Evolutionary conservation across 1,284 basidiomycete genomes (phyloP).

Genomic region (Ceratorhiza oryzae-sativae): DNA sequence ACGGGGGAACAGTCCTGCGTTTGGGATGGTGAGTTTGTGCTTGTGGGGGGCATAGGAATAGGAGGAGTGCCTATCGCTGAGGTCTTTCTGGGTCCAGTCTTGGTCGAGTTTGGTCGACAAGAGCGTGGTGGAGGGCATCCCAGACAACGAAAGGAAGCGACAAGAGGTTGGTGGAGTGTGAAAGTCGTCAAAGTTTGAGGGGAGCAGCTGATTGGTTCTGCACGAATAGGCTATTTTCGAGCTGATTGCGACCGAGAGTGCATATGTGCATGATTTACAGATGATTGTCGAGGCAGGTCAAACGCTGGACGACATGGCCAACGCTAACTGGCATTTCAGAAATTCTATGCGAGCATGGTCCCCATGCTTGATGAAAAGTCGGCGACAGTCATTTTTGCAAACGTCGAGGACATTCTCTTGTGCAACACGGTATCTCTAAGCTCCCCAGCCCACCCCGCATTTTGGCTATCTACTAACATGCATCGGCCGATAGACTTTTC

Average conservation of each 20-base stretch:
- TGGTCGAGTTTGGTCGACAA: conserved; percentile 92
- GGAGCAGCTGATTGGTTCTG: neutral
- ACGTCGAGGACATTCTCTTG: conserved; percentile 88
- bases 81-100: conserved; percentile 59
- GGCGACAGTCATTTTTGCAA: conserved; percentile 86
- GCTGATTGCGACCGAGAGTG: conserved; percentile 84
- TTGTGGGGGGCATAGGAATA: conserved; percentile 11
- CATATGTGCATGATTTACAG: conserved; percentile 89
- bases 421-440: conserved; percentile 73
- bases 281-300: conserved; percentile 81
- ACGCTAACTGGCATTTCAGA: conserved; percentile 49
- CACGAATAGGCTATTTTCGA: conserved; percentile 79
- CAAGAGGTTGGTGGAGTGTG: conserved; percentile 70
- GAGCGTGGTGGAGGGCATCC: conserved; percentile 78
- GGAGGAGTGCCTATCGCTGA: neutral
- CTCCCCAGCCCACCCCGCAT: conserved; percentile 37
- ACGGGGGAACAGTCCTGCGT: conserved; percentile 60
- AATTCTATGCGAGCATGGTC: conserved; percentile 85
- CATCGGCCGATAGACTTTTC: conserved; percentile 63
- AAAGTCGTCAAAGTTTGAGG: neutral
- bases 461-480: conserved; percentile 30
- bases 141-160: conserved; percentile 76
- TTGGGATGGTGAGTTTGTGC: conserved; percentile 67
- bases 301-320: neutral
- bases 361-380: conserved; percentile 78